phyloP scores from a whole-genome alignment of 768 basidiomycete species.

The Amanita exitialis region DNA sequence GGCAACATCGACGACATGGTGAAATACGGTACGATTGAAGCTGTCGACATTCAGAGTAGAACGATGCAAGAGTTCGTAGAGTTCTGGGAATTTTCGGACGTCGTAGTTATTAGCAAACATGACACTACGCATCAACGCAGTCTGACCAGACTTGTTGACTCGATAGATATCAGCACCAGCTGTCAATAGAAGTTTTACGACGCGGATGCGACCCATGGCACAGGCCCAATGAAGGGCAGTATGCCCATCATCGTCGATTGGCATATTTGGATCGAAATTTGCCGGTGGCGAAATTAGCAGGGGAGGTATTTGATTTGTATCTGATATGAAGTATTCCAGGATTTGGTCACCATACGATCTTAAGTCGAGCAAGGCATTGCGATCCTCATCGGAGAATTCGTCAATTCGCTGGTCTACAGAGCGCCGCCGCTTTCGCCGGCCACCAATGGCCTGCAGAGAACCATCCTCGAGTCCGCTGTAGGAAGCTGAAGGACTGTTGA shows the following conservation, averaged over 20 bases:
- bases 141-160: constrained; percentile 94
- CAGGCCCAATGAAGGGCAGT: constrained; percentile 98
- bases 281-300: constrained; percentile 80
- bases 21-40: constrained; percentile 94
- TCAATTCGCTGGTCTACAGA: constrained; percentile 35
- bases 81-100: constrained; percentile 95
- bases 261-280: constrained; percentile 92
- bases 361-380: constrained; percentile 41
- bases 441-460: constrained; percentile 21
- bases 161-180: constrained; percentile 96
- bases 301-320: constrained; percentile 83
- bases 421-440: constrained; percentile 36
- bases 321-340: constrained; percentile 97
- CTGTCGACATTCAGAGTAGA: constrained; percentile 99
- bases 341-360: constrained; percentile 91
- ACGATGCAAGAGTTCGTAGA: constrained; percentile 95
- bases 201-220: constrained; percentile 95
- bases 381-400: constrained; percentile 34
- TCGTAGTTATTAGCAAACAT: constrained; percentile 99
- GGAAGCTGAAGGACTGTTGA: constrained; percentile 45
- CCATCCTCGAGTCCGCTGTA: constrained; percentile 32
- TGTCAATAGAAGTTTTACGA: constrained; percentile 88
- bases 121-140: constrained; percentile 94
- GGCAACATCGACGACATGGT: constrained; percentile 95
- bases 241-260: constrained; percentile 97